Percentiles rank a stretch among this genome's conserved stretches.
Conservation (phyloP, 768 basidiomycete genomes). For the Lentinula boryana region DNA sequence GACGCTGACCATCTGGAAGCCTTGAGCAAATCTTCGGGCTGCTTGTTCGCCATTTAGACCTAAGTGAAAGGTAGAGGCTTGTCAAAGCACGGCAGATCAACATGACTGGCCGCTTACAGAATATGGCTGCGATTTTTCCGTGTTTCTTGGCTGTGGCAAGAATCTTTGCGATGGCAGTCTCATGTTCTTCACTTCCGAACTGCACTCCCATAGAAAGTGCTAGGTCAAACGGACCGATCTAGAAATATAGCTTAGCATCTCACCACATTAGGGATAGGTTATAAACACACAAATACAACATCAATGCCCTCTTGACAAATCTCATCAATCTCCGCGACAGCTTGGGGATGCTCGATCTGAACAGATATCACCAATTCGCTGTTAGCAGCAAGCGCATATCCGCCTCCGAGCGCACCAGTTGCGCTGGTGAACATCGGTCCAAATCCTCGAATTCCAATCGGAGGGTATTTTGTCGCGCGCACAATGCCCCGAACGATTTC, state of each 20-base stretch:
- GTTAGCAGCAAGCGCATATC: slow-evolving; percentile 13
- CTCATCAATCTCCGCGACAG: slow-evolving; percentile 15
- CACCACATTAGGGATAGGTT: background rate
- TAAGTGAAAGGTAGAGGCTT: background rate
- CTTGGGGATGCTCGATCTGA: slow-evolving; percentile 20
- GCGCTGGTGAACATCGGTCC: slow-evolving; percentile 21
- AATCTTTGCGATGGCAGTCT: slow-evolving; percentile 16
- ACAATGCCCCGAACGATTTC: slow-evolving; percentile 19
- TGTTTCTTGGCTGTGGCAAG: slow-evolving; percentile 14
- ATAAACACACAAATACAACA: slow-evolving; percentile 14
- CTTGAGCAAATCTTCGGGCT: slow-evolving; percentile 17
- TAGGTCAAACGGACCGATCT: slow-evolving; percentile 20
- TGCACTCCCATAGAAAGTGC: slow-evolving; percentile 19
- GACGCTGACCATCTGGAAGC: slow-evolving; percentile 22
- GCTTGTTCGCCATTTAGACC: slow-evolving; percentile 21
- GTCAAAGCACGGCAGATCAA: background rate
- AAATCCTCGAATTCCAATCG: slow-evolving; percentile 15
- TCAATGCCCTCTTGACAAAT: slow-evolving; percentile 19
- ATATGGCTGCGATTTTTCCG: slow-evolving; percentile 19
- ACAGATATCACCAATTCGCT: slow-evolving; percentile 14
- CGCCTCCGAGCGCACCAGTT: slow-evolving; percentile 14
- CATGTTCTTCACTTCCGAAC: slow-evolving; percentile 14
- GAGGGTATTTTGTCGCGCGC: slow-evolving; percentile 16
- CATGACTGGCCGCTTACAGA: slow-evolving; percentile 10
- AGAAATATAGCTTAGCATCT: background rate